Base-by-base conservation (phyloP, 129 eudicot genomes). In the Artemisia argyi region DNA sequence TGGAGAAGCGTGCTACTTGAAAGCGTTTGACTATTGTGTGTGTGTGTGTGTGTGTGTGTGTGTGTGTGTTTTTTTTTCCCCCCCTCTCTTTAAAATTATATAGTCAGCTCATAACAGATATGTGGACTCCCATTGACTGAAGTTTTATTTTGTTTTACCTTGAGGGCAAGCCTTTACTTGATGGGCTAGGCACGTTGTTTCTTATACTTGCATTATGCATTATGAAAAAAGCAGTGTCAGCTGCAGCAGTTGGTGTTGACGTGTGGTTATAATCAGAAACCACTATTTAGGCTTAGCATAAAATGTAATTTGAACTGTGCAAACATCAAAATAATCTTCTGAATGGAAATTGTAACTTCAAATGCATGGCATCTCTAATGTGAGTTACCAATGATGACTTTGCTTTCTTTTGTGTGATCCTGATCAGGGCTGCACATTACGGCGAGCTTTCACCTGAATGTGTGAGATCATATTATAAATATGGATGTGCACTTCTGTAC, bases 381-480 rank as follows among this genome's bases (percentile, higher is more conserved):
- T 66, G 60, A 66, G 51, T 52, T 61, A n/a, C 49, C 26, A 57
- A 30, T 32, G 48, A 51, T 57, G 71, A 42, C 10, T 39, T 24
- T 18, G 11, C 26, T 15, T 20, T 47, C 18, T 49, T 59, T 11
- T 4, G 26, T 13, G 42, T 55, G 57, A 26, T 61, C 14, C n/a
- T 73, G 77, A 63, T 44, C 77, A 95, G 99, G 89, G 97, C 79
- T 75, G 89, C 88, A 9, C 91, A 86, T 79, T 88, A 74, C 69
- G 99, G 96, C 55, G 99, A 95, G 77, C 94, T 95, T 76, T 83
- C 96, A 70, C 97, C 96, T 22, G 91, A 90, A 84, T 95, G 99
- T 65, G 84, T 95, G 39, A 66, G 78, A 58, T 79, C 91, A 13
- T 95, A 90, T 71, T 95, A 86, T 54, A 86, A 88, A 76, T 95